These are phyloP conservation scores for Poterioochromonas sp. DNA, from an alignment of 352 stramenopile species.

Conservation along the genomic window DNA sequence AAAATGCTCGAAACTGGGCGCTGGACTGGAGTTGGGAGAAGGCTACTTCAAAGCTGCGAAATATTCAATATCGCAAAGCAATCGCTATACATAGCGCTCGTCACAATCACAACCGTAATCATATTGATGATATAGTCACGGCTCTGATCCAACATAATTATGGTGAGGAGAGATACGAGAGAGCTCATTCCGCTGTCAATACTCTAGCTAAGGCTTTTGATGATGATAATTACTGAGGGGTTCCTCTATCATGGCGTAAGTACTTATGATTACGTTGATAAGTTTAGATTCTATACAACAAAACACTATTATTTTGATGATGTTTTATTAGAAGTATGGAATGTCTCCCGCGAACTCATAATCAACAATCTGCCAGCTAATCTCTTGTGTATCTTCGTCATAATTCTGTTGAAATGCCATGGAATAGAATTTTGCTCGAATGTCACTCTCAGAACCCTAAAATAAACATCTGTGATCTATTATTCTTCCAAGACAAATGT, in stretches of 20 bases:
- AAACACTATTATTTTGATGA: background rate
- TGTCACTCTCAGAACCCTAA: conserved; percentile 19
- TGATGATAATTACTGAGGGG: background rate
- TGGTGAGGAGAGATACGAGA: background rate
- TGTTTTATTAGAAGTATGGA: background rate
- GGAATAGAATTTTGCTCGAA: background rate
- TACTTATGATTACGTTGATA: background rate
- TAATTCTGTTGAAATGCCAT: conserved; percentile 1
- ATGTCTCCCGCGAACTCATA: background rate
- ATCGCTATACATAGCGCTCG: conserved; percentile 44
- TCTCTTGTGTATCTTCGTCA: background rate
- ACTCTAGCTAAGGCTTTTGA: background rate
- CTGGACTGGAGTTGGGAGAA: conserved; percentile 47
- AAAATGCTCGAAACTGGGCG: conserved; percentile 39
- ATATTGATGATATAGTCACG: background rate
- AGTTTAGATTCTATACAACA: background rate
- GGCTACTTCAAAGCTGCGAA: conserved; percentile 45
- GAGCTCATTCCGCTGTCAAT: background rate
- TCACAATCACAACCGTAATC: background rate
- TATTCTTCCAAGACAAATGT: too few species aligned
- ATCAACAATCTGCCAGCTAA: conserved; percentile 15
- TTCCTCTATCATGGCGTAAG: background rate
- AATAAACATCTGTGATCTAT: background rate
- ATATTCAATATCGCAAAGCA: conserved; percentile 58
- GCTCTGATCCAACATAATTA: background rate